These are phyloP conservation scores for Fusarium neocosmosporiellum DNA, from an alignment of 2,329 filamentous ascomycete genomes.

Conservation along the genomic window DNA sequence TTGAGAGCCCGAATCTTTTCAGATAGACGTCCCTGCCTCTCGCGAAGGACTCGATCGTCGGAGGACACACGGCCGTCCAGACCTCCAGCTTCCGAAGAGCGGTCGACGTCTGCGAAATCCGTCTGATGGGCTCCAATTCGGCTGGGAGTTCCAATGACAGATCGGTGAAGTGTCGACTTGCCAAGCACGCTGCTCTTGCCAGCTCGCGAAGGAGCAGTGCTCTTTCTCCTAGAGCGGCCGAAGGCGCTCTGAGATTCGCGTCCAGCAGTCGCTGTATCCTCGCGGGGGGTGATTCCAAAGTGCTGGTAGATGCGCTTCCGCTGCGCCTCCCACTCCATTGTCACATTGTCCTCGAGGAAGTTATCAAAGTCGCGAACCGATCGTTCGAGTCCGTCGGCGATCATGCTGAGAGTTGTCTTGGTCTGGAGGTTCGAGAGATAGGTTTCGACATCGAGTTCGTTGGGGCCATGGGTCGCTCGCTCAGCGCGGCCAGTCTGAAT, in stretches of 20 bases:
- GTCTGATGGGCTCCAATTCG: constrained; percentile 72
- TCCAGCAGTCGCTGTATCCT: constrained; percentile 56
- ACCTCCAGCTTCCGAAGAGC: constrained; percentile 61
- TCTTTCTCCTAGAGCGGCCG: constrained; percentile 67
- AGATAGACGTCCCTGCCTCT: constrained; percentile 86
- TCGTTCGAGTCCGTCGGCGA: constrained; percentile 88
- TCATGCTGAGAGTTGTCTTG: constrained; percentile 91
- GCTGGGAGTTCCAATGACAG: constrained; percentile 85
- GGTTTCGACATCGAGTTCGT: constrained; percentile 77
- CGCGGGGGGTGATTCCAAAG: constrained; percentile 82
- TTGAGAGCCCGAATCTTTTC: constrained; percentile 86
- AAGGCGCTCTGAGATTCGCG: constrained; percentile 67
- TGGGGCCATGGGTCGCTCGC: constrained; percentile 53
- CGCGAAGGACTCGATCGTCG: constrained; percentile 81
- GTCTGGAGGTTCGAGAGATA: constrained; percentile 89
- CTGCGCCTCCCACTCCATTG: constrained; percentile 95
- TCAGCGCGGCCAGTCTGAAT: constrained; percentile 62
- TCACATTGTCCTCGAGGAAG: constrained; percentile 94
- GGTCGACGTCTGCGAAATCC: constrained; percentile 76
- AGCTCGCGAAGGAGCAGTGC: constrained; percentile 61
- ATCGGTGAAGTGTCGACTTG: constrained; percentile 78
- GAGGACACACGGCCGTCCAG: constrained; percentile 59
- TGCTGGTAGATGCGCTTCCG: constrained; percentile 94
- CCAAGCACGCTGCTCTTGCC: constrained; percentile 64
- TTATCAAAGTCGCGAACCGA: constrained; percentile 92